A percentile compares a stretch with the other conserved stretches of the same genome.
Conservation (phyloP, 306 rosid species). For the Delonix regia region DNA sequence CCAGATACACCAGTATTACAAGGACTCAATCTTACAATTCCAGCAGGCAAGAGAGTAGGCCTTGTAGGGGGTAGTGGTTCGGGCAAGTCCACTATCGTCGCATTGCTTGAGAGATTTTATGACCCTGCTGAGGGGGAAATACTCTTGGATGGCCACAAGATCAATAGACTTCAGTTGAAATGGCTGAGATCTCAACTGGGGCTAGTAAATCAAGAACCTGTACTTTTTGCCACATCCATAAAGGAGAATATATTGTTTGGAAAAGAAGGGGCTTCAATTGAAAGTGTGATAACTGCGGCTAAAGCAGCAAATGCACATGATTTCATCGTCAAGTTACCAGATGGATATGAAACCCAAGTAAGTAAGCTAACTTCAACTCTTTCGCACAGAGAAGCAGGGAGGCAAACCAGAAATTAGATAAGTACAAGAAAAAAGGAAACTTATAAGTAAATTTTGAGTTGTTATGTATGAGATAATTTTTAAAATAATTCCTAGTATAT, state of each 20-base stretch:
- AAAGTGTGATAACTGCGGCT: conserved; percentile 69
- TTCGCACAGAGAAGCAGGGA: not conserved
- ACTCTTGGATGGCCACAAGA: conserved; percentile 78
- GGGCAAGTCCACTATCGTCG: conserved; percentile 81
- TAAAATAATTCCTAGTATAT: not conserved
- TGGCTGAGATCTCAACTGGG: conserved; percentile 93
- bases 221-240: conserved; percentile 89
- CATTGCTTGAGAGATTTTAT: conserved; percentile 88
- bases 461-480: conserved; percentile 13
- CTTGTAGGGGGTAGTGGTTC: conserved; percentile 94
- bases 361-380: conserved; percentile 47
- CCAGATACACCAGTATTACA: conserved; percentile 67
- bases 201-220: conserved; percentile 88
- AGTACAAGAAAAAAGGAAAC: not conserved
- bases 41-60: conserved; percentile 82
- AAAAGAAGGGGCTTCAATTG: conserved; percentile 88
- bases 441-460: not conserved
- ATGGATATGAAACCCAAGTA: conserved; percentile 94
- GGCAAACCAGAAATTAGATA: conserved; percentile 1
- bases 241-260: conserved; percentile 83
- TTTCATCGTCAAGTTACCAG: conserved; percentile 73
- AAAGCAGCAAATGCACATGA: conserved; percentile 91
- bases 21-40: conserved; percentile 67
- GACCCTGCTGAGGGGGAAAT: conserved; percentile 82
- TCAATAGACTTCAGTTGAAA: conserved; percentile 69